Conservation (phyloP, 164 flowering plant genomes). For the Umbilicus rupestris region DNA sequence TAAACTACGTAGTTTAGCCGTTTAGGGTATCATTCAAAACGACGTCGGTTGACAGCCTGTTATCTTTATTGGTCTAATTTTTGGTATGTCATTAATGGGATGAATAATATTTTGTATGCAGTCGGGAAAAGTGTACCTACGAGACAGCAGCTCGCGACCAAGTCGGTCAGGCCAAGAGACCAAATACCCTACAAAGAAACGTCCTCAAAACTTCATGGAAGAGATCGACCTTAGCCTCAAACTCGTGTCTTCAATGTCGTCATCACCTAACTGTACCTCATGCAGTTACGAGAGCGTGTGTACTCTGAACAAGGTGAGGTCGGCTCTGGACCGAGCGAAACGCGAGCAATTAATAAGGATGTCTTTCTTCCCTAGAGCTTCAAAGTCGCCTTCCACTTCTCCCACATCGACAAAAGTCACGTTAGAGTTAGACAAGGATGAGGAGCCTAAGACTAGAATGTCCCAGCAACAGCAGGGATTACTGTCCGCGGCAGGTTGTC, state of each 20-base stretch:
- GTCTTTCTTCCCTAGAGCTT: conserved; percentile 20
- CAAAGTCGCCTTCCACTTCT: conserved; percentile 25
- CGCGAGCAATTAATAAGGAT: conserved; percentile 33
- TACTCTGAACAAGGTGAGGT: conserved; percentile 84
- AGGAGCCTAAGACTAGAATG: conserved; percentile 10
- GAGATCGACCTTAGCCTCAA: conserved; percentile 39
- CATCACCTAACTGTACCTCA: conserved; percentile 16
- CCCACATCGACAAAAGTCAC: conserved; percentile 33
- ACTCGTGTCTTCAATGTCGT: conserved; percentile 27
- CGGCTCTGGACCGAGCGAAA: conserved; percentile 72
- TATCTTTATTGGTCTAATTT: too few relatives aligned
- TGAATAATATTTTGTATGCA: conserved; percentile 17
- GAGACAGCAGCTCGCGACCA: conserved; percentile 35
- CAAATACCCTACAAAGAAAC: conserved; percentile 29
- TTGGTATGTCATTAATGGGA: background rate
- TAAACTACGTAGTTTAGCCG: too few relatives aligned
- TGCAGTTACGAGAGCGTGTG: conserved; percentile 57
- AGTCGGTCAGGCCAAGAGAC: conserved; percentile 28
- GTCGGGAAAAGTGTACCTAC: conserved; percentile 68
- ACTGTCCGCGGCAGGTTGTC: conserved; percentile 57
- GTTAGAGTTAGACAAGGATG: conserved; percentile 16
- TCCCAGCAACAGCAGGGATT: conserved; percentile 10
- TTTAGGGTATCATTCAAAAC: too few relatives aligned
- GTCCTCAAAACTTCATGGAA: conserved; percentile 20
- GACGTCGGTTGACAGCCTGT: too few relatives aligned